A percentile compares a stretch with the other conserved stretches of the same genome.
phyloP scores from a whole-genome alignment of 2,329 filamentous ascomycete genomes.

The Madurella fahalii region DNA sequence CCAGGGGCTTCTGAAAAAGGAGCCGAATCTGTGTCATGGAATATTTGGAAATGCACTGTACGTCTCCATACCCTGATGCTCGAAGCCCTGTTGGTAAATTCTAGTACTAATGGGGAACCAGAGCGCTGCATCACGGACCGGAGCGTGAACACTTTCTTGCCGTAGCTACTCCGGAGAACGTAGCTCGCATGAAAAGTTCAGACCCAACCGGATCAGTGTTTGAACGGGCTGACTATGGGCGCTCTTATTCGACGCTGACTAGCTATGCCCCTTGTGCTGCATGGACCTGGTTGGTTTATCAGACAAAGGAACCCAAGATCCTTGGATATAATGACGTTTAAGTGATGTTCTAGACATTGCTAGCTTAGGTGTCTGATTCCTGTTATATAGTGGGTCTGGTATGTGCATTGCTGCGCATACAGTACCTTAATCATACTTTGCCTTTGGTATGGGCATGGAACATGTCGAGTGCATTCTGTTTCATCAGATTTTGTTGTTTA shows the following conservation, averaged over 20 bases:
- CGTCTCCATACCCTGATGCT: conserved; percentile 1
- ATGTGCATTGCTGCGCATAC: too few relatives aligned
- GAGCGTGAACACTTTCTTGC: conserved; percentile 49
- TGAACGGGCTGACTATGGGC: conserved; percentile 28
- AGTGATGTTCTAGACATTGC: too few relatives aligned
- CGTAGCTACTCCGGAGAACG: conserved; percentile 51
- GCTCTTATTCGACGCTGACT: conserved; percentile 24
- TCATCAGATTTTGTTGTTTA: too few relatives aligned
- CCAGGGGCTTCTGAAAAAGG: conserved; percentile 54
- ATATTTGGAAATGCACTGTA: conserved; percentile 56
- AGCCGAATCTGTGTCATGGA: conserved; percentile 57
- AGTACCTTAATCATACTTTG: too few relatives aligned
- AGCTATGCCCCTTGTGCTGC: conserved; percentile 27
- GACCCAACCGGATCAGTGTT: conserved; percentile 24
- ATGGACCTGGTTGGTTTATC: conserved; percentile 28
- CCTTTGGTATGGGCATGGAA: too few relatives aligned
- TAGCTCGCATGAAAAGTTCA: conserved; percentile 36
- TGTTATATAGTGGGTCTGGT: too few relatives aligned
- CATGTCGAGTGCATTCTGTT: too few relatives aligned
- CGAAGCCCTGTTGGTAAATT: not conserved
- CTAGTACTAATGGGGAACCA: not conserved
- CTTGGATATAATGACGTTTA: conserved; percentile 29
- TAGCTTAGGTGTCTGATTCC: too few relatives aligned
- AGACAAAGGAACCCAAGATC: conserved; percentile 19
- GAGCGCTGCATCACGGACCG: conserved; percentile 18